Percentiles rank a stretch among this genome's conserved stretches.
phyloP scores from a whole-genome alignment of 2,329 filamentous ascomycete genomes.

The Lachnellula cervina region DNA sequence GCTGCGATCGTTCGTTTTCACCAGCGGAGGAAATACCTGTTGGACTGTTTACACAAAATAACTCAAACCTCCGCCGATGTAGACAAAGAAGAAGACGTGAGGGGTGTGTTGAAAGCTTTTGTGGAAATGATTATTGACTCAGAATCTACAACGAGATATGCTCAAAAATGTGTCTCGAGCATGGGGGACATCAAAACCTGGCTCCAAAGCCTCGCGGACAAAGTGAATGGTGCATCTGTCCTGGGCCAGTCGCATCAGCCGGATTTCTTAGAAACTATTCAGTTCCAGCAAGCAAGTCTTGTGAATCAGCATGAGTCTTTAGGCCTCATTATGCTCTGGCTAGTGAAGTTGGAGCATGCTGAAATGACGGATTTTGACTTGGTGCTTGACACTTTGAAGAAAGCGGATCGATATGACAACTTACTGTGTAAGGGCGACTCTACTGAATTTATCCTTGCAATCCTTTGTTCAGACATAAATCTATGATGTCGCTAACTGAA shows the following conservation, averaged over 20 bases:
- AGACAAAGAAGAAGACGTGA: constrained; percentile 37
- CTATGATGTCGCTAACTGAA: constrained; percentile 13
- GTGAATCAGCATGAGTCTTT: constrained; percentile 87
- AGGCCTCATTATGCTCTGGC: constrained; percentile 70
- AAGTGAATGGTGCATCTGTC: constrained; percentile 68
- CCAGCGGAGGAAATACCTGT: constrained; percentile 72
- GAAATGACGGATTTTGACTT: constrained; percentile 67
- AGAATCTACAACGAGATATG: constrained; percentile 49
- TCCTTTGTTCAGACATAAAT: neutral
- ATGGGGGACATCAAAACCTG: constrained; percentile 74
- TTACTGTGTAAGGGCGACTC: constrained; percentile 42
- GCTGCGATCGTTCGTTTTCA: constrained; percentile 85
- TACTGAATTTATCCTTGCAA: neutral
- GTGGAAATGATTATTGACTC: constrained; percentile 47
- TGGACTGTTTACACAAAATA: constrained; percentile 79
- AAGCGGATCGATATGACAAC: constrained; percentile 71
- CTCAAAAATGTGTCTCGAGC: constrained; percentile 67
- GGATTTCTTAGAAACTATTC: constrained; percentile 71
- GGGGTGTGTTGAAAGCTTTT: constrained; percentile 51
- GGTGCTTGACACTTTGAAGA: constrained; percentile 64
- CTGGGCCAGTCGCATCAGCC: constrained; percentile 60
- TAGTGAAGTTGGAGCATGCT: constrained; percentile 71
- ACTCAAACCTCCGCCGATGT: constrained; percentile 50
- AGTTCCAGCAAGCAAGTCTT: constrained; percentile 75
- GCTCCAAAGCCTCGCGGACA: constrained; percentile 71